These are phyloP conservation scores for Solanum aculeatissimum DNA, from an alignment of 305 asterid genomes.

Conservation along the genomic window DNA sequence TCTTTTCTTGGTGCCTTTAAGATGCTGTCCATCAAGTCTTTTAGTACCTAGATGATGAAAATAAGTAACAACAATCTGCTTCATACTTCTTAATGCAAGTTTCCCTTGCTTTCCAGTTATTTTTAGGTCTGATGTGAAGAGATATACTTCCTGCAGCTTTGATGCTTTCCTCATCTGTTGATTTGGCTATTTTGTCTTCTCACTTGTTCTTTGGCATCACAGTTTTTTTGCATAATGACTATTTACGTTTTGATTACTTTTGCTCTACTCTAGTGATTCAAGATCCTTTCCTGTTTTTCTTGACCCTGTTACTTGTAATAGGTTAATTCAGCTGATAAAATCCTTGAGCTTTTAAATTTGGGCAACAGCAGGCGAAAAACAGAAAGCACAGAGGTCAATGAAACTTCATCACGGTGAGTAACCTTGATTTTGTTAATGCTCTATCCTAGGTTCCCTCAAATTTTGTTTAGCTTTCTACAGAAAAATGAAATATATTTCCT, in stretches of 20 bases:
- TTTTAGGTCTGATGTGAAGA: background rate
- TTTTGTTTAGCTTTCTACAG: background rate
- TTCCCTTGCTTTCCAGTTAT: background rate
- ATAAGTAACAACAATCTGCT: background rate
- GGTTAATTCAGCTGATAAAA: constrained; percentile 92
- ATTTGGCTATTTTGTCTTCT: background rate
- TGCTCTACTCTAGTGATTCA: background rate
- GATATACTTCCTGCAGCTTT: background rate
- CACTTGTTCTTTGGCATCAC: background rate
- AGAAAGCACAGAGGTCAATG: constrained; percentile 86
- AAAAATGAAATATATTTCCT: background rate
- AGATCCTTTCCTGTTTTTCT: constrained; percentile 1
- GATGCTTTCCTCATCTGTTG: background rate
- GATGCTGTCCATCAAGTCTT: background rate
- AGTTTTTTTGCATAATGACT: background rate
- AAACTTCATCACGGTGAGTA: constrained; percentile 91
- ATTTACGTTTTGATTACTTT: background rate
- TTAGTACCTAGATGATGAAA: background rate
- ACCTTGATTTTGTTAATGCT: background rate
- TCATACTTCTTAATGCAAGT: background rate
- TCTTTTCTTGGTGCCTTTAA: background rate
- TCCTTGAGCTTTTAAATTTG: constrained; percentile 74
- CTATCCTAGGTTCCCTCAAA: background rate
- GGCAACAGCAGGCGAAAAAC: constrained; percentile 97
- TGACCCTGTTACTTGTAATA: constrained; percentile 23